These are phyloP conservation scores for Wallemia hederae DNA, from an alignment of 1,284 basidiomycete species.

Conservation along the genomic window DNA sequence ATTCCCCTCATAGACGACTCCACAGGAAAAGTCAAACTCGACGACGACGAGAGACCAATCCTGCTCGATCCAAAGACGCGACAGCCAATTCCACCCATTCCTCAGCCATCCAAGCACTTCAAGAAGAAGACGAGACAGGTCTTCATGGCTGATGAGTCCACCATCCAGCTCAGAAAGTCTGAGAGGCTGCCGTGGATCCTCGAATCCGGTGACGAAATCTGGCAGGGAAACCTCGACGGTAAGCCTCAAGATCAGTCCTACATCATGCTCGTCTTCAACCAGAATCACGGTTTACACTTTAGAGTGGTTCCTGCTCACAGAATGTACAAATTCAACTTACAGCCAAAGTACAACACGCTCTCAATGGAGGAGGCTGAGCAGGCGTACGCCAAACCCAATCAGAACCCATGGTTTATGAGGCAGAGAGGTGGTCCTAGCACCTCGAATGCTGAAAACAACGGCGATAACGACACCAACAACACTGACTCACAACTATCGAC, in stretches of 20 bases:
- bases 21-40: slow-evolving; percentile 5
- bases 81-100: slow-evolving; percentile 1
- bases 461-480: slow-evolving; percentile 12
- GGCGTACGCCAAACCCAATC: slow-evolving; percentile 13
- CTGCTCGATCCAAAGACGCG: slow-evolving; percentile 31
- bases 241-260: slow-evolving; percentile 21
- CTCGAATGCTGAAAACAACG: slow-evolving; percentile 35
- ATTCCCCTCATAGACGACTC: not conserved
- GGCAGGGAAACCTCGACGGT: slow-evolving; percentile 54
- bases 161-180: slow-evolving; percentile 38
- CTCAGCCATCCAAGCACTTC: slow-evolving; percentile 18
- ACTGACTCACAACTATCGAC: slow-evolving; percentile 1
- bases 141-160: slow-evolving; percentile 35
- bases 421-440: slow-evolving; percentile 31
- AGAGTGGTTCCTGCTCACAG: slow-evolving; percentile 56
- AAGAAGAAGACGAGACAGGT: slow-evolving; percentile 64
- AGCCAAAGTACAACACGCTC: slow-evolving; percentile 36
- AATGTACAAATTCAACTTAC: slow-evolving; percentile 72
- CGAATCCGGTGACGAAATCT: slow-evolving; percentile 40
- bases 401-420: slow-evolving; percentile 9
- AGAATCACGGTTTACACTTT: slow-evolving; percentile 23
- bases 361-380: slow-evolving; percentile 38
- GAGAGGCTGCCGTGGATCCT: slow-evolving; percentile 69
- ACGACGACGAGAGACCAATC: slow-evolving; percentile 24
- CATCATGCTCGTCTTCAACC: slow-evolving; percentile 14